These are phyloP conservation scores for Alloteropsis angusta DNA, from an alignment of 202 grass and related monocot genomes.

Conservation along the genomic window DNA sequence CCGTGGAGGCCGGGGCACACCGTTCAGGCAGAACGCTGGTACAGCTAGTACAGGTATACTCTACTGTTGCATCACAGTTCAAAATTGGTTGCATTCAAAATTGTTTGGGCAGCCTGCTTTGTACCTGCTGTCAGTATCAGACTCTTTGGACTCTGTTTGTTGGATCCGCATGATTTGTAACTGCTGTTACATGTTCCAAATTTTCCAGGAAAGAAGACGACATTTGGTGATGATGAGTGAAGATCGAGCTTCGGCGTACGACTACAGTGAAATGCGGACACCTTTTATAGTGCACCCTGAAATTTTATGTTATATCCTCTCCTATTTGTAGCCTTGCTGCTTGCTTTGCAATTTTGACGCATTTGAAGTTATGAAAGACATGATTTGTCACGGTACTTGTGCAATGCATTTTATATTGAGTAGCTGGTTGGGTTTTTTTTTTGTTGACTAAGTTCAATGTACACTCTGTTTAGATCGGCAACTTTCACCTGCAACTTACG, in stretches of 20 bases:
- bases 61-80: not conserved
- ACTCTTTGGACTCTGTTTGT: not conserved
- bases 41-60: conserved; percentile 68
- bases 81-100: not conserved
- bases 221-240: conserved; percentile 48
- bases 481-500: too few relatives aligned
- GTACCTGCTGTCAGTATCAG: not conserved
- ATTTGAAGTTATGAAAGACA: not conserved
- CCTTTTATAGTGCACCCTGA: not conserved
- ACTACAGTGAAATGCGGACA: not conserved
- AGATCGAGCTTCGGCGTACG: not conserved
- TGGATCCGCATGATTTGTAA: not conserved
- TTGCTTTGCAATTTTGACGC: not conserved
- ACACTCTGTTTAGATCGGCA: too few relatives aligned
- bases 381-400: not conserved
- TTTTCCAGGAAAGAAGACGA: conserved; percentile 59
- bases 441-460: not conserved
- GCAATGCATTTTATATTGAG: not conserved
- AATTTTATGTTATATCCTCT: not conserved
- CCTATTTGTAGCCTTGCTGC: not conserved
- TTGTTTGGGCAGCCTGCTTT: not conserved
- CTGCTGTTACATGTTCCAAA: not conserved
- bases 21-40: conserved; percentile 29
- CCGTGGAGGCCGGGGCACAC: conserved; percentile 36
- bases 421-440: not conserved